Base-by-base conservation (phyloP, 495 filamentous ascomycete genomes). In the Thermochaetoides thermophila region DNA sequence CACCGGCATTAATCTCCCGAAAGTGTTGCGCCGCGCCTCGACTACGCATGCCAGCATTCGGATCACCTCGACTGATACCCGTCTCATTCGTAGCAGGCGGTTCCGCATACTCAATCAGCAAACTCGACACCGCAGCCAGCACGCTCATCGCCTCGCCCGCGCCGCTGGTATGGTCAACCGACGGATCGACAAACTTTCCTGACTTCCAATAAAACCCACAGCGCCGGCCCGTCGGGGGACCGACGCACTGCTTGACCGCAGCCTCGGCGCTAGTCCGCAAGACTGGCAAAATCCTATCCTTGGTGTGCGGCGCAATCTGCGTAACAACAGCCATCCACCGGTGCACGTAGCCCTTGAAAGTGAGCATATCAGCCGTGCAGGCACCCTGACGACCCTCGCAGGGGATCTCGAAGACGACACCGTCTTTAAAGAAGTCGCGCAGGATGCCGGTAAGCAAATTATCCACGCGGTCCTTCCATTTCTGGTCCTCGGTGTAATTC, bases 321-420 rank as follows among this genome's bases (percentile, higher is more conserved):
- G 76, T 73, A 19, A 73, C 66, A n/a, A 64, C 61, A n/a, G 69
- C 64, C 69, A 89, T 68, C 77, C 80, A 86, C 24, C 82, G 76
- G 16, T 80, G 59, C 5, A 84, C 56, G 53, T 81, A 84, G 13
- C 77, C 81, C 53, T 85, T 86, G 74, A 85, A 87, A 26, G 69
- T 76, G 24, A 73, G 58, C 57, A 83, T 79, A 43, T 85, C 78
- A n/a, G 70, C 64, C 43, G 79, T 73, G 57, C 81, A 84, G 2
- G 61, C 56, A 6, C 56, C 69, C 27, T 62, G 50, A 32, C 60
- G 55, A 0, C 57, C 48, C 43, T 84, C 80, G 56, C 81, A 86
- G 12, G 71, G 62, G n/a, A 69, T 58, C 49, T 86, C 81, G 33
- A 61, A 73, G 56, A 81, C 77, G 27, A 79, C 62, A 16, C 49